Percentiles rank a stretch among this genome's conserved stretches.
These are phyloP conservation scores for Alternaria ethzedia DNA, from an alignment of 2,329 filamentous ascomycete species.

Conservation along the genomic window DNA sequence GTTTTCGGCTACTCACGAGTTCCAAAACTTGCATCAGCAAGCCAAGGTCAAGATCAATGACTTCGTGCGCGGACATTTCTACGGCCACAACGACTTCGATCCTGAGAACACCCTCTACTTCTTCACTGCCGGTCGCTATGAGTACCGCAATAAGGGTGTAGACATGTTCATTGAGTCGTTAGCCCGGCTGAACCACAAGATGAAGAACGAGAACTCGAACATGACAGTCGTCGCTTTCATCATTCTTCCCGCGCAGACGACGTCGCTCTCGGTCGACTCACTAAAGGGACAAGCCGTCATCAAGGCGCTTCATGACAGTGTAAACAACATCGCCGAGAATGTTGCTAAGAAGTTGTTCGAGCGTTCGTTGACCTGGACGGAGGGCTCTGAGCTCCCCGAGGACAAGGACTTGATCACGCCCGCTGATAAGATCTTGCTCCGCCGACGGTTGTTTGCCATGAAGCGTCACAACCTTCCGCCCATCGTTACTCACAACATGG, in stretches of 20 bases:
- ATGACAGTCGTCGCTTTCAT: constrained; percentile 96
- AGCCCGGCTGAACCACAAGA: constrained; percentile 89
- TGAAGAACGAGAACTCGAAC: constrained; percentile 85
- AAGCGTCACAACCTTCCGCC: constrained; percentile 89
- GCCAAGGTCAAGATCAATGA: constrained; percentile 98
- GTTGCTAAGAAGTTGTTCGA: constrained; percentile 95
- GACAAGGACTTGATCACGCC: constrained; percentile 94
- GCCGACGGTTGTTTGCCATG: constrained; percentile 93
- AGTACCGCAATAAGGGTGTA: constrained; percentile 97
- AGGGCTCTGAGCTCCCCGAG: constrained; percentile 90
- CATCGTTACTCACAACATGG: constrained; percentile 99
- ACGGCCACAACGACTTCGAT: constrained; percentile 97
- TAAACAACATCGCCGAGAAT: constrained; percentile 89
- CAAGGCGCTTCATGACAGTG: constrained; percentile 91
- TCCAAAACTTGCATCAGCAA: constrained; percentile 96
- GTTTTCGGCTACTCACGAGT: constrained; percentile 97
- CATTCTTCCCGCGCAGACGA: constrained; percentile 97
- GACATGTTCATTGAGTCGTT: constrained; percentile 99
- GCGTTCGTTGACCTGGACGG: constrained; percentile 92
- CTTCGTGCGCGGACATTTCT: constrained; percentile 97
- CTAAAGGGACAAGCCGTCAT: constrained; percentile 97
- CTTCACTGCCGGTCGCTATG: constrained; percentile 96
- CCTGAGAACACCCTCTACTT: constrained; percentile 96
- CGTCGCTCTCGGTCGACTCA: constrained; percentile 92
- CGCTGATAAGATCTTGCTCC: constrained; percentile 90